Percentiles rank a stretch among this genome's conserved stretches.
Conservation (phyloP, 495 filamentous ascomycete genomes). For the Usnea hakonensis region DNA sequence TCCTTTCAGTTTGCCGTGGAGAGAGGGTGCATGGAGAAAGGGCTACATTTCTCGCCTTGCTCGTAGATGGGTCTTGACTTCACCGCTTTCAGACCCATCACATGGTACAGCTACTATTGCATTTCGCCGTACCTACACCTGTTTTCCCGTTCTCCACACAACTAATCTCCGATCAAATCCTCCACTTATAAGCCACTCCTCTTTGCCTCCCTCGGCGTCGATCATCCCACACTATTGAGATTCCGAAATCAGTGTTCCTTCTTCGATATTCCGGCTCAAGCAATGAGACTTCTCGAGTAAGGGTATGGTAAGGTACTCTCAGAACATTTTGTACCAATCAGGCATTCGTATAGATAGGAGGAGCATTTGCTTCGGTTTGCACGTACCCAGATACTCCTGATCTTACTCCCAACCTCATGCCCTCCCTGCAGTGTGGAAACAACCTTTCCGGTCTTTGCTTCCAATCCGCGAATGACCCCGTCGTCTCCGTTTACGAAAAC, state of each 20-base stretch:
- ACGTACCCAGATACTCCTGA: constrained; percentile 48
- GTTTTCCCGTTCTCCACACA: constrained; percentile 42
- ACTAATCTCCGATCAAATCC: constrained; percentile 60
- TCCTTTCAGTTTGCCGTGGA: constrained; percentile 50
- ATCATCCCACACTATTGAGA: constrained; percentile 43
- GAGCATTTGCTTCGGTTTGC: not conserved
- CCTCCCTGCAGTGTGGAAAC: constrained; percentile 42
- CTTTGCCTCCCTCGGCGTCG: constrained; percentile 29
- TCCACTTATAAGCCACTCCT: constrained; percentile 59
- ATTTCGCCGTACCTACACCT: not conserved
- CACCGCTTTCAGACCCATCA: not conserved
- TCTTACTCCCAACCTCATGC: constrained; percentile 54
- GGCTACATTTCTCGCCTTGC: constrained; percentile 51
- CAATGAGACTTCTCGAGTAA: not conserved
- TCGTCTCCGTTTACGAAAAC: constrained; percentile 68
- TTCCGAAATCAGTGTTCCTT: not conserved
- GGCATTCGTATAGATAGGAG: not conserved
- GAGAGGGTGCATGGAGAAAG: constrained; percentile 80
- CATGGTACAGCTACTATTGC: not conserved
- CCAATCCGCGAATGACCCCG: constrained; percentile 56
- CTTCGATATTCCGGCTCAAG: not conserved
- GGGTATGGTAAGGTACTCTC: not conserved
- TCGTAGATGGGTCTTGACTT: not conserved
- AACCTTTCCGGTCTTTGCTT: constrained; percentile 54
- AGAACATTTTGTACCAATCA: not conserved